Base-by-base conservation (phyloP, 805 yeast genomes). In the Lachancea meyersii region DNA sequence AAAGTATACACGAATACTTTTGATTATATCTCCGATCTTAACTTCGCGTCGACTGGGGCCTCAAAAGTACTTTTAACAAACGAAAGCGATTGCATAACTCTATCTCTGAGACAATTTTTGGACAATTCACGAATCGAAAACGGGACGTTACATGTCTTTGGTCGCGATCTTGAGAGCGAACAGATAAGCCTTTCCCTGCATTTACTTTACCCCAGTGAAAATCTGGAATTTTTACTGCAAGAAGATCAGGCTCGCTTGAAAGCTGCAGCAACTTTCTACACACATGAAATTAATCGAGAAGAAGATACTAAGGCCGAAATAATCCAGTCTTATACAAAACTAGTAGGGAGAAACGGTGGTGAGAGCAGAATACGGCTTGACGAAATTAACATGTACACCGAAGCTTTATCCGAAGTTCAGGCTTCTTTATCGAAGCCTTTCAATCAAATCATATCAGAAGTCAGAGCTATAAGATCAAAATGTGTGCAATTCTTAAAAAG, bases 11-110 rank as follows among this genome's bases (percentile, higher is more conserved):
- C 35, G 2, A 58, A 64, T 44, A 60, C 58, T 36, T 60, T 58
- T 30, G 79, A 75, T 48, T 63, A 55, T 43, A 63, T 77, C 5
- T 68, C 84, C 1, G 88, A 82, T 58, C 73, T 73, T 20, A 72
- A 73, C 32, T 60, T 80, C 35, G 55, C 50, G 14, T 68, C 70
- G 31, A 65, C 76, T 1, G 79, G 71, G 35, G 83, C 86, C 1
- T 72, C 85, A 0, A 76, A 72, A 45, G 53, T 78, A 26, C 67
- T 79, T 0, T 40, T 76, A 4, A 55, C 63, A 16, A 45, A 53
- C 9, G 53, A 57, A 1, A 58, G 65, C 21, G 58, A 58, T 4
- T 60, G 62, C 16, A 61, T 66, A 51, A 57, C 52, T 21, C 55
- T 61, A 58, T 65, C 55, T 47, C 49, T 59, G 54, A 45, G 45